Percentiles rank a stretch among this genome's conserved stretches.
Evolutionary conservation across 2,329 filamentous ascomycete species (phyloP).

Genomic region (Diaporthe eres): DNA sequence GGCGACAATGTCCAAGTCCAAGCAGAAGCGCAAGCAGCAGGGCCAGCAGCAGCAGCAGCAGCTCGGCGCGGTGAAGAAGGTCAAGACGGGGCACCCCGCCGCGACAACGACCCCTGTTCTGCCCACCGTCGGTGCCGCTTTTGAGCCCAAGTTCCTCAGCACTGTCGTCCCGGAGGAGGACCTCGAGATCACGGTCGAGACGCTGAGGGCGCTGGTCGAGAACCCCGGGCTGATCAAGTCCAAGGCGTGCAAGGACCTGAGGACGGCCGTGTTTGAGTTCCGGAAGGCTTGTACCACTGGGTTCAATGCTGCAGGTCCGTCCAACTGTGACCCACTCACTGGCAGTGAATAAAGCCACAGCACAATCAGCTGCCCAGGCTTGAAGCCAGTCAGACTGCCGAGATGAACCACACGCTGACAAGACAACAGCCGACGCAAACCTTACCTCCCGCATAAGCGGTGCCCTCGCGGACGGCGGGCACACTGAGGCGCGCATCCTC

Average conservation of each 20-base stretch:
- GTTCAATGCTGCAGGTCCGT: slow-evolving; percentile 66
- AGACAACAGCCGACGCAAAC: slow-evolving; percentile 72
- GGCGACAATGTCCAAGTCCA: slow-evolving; percentile 37
- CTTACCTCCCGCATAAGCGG: slow-evolving; percentile 77
- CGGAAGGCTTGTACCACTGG: slow-evolving; percentile 78
- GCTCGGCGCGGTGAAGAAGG: slow-evolving; percentile 34
- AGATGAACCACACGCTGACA: too few relatives aligned
- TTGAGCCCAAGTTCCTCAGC: slow-evolving; percentile 35
- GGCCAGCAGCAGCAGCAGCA: slow-evolving; percentile 34
- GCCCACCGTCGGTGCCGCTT: slow-evolving; percentile 24
- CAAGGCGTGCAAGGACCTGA: slow-evolving; percentile 76
- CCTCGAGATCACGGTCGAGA: slow-evolving; percentile 41
- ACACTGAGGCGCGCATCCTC: slow-evolving; percentile 74
- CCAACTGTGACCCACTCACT: not conserved
- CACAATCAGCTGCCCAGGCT: too few relatives aligned
- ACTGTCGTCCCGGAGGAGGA: slow-evolving; percentile 41
- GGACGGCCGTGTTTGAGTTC: slow-evolving; percentile 78
- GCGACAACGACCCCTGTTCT: slow-evolving; percentile 8
- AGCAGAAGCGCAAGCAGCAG: slow-evolving; percentile 40
- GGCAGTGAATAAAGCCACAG: too few relatives aligned
- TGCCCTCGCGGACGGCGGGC: slow-evolving; percentile 75
- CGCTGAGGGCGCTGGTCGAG: slow-evolving; percentile 45
- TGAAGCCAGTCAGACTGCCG: too few relatives aligned
- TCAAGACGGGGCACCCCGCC: slow-evolving; percentile 27
- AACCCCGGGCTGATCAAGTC: slow-evolving; percentile 77